Percentiles rank a stretch among this genome's conserved stretches.
Evolutionary conservation across 768 basidiomycete species (phyloP).

Genomic region (Tulasnella sp.): DNA sequence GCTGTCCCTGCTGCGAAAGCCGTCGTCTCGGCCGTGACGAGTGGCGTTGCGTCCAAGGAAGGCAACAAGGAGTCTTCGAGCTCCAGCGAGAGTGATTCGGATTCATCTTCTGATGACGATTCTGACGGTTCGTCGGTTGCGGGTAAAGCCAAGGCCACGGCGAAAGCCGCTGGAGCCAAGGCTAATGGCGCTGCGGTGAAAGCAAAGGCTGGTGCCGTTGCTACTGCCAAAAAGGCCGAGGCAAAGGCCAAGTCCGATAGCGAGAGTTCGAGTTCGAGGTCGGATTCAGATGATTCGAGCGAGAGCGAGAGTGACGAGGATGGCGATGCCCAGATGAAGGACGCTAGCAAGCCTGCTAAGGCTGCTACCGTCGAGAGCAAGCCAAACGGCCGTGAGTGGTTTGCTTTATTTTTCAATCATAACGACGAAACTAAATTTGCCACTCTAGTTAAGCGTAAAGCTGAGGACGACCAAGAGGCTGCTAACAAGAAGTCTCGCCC

Average conservation of each 20-base stretch:
- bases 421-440: constrained; percentile 14
- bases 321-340: constrained; percentile 30
- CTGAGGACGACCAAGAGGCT: constrained; percentile 54
- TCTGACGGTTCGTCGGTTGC: not conserved
- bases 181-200: constrained; percentile 20
- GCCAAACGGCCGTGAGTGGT: not conserved
- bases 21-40: constrained; percentile 27
- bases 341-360: constrained; percentile 22
- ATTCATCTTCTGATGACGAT: not conserved
- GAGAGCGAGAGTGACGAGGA: constrained; percentile 22
- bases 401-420: not conserved
- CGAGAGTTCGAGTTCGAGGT: constrained; percentile 17
- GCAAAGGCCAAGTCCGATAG: constrained; percentile 29
- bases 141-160: constrained; percentile 5
- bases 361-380: constrained; percentile 33
- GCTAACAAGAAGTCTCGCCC: constrained; percentile 81
- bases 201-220: constrained; percentile 23
- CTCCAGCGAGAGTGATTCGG: constrained; percentile 1
- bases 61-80: constrained; percentile 9
- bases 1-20: constrained; percentile 21
- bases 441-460: constrained; percentile 71
- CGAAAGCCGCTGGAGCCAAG: not conserved
- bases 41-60: constrained; percentile 38
- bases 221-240: constrained; percentile 31
- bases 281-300: too few species aligned